A percentile compares a stretch with the other conserved stretches of the same genome.
Conservation (phyloP, 1,284 basidiomycete genomes). For the Trametes sp. region DNA sequence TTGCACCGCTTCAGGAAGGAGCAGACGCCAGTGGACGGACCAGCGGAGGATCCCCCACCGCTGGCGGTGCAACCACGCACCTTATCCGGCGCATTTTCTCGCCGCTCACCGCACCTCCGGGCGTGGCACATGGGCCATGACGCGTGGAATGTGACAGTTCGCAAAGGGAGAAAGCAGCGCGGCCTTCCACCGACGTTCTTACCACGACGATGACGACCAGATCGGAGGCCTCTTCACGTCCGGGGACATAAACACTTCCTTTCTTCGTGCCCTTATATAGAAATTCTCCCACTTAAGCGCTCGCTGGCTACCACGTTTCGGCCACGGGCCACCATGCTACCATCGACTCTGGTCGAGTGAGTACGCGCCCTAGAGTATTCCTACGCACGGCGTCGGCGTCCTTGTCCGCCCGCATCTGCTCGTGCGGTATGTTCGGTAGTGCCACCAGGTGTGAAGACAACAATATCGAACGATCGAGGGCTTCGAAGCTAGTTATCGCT, state of each 20-base stretch:
- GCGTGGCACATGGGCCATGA: constrained; percentile 17
- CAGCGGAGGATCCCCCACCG: constrained; percentile 25
- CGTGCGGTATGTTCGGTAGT: too few species aligned
- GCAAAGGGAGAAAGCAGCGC: constrained; percentile 6
- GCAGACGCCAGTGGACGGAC: constrained; percentile 21
- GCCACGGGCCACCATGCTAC: neutral
- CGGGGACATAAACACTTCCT: neutral
- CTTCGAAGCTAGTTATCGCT: constrained; percentile 1
- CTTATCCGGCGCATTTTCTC: constrained; percentile 16
- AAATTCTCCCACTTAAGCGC: neutral
- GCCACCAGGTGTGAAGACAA: neutral
- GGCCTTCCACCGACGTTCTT: constrained; percentile 2
- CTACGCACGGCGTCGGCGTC: neutral
- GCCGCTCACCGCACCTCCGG: constrained; percentile 14
- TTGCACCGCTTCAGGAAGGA: constrained; percentile 15
- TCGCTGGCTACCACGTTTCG: neutral
- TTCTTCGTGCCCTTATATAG: neutral
- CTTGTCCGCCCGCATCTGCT: too few species aligned
- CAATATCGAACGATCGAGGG: neutral
- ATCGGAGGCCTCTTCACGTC: neutral
- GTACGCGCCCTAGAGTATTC: neutral
- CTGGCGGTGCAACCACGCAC: constrained; percentile 12
- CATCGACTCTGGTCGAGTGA: too few species aligned
- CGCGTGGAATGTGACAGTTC: constrained; percentile 11
- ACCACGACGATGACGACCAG: constrained; percentile 2